phyloP scores from a whole-genome alignment of 352 stramenopile genomes.

The Phytophthora pluvialis region DNA sequence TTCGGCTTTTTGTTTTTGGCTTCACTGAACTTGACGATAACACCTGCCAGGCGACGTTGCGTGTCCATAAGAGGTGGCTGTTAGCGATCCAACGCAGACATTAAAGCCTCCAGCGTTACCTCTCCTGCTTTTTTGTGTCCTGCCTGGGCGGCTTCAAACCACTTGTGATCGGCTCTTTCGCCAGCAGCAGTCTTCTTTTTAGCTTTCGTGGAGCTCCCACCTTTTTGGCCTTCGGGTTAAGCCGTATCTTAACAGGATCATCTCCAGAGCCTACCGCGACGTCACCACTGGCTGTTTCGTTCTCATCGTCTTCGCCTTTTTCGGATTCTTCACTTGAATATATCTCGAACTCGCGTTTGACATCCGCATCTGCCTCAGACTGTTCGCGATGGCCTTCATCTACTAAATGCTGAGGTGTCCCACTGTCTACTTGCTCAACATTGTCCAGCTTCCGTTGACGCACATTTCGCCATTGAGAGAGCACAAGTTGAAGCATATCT shows the following conservation, averaged over 20 bases:
- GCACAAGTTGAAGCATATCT: background rate
- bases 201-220: background rate
- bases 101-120: background rate
- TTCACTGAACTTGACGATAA: too few relatives aligned
- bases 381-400: too few relatives aligned
- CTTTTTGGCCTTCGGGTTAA: background rate
- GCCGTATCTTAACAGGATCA: background rate
- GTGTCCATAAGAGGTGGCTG: background rate
- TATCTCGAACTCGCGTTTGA: too few relatives aligned
- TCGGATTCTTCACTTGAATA: too few relatives aligned
- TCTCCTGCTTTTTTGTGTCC: background rate
- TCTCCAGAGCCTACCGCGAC: too few relatives aligned
- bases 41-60: background rate
- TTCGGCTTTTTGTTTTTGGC: too few relatives aligned
- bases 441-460: background rate
- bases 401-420: too few relatives aligned
- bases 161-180: constrained; percentile 1
- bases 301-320: too few relatives aligned
- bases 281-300: too few relatives aligned
- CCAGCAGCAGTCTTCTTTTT: background rate
- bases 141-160: constrained; percentile 11
- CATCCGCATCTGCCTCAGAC: too few relatives aligned
- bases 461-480: constrained; percentile 8
- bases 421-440: too few relatives aligned
- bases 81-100: background rate